Conservation (phyloP, 192 early-diverging fungal species). For the Obelidium mucronatum region DNA sequence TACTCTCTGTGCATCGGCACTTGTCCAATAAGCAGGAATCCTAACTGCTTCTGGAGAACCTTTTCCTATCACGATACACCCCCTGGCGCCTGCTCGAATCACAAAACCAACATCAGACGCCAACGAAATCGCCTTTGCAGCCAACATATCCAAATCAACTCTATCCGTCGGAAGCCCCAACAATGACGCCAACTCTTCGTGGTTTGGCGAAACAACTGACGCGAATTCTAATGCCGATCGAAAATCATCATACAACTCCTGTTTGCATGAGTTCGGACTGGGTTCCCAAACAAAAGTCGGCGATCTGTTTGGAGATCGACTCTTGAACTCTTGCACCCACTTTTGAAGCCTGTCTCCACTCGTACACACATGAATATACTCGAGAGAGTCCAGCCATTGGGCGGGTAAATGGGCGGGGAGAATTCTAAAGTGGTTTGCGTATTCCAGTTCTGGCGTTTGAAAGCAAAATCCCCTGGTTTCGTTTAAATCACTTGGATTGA, state of each 20-base stretch:
- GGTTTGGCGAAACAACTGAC: slow-evolving; percentile 32
- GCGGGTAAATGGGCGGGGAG: slow-evolving; percentile 13
- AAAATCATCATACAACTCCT: background rate
- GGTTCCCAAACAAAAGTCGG: slow-evolving; percentile 32
- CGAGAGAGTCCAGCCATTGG: slow-evolving; percentile 11
- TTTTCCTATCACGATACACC: slow-evolving; percentile 5
- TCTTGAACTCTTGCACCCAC: slow-evolving; percentile 18
- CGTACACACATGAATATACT: slow-evolving; percentile 29
- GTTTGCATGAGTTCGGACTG: slow-evolving; percentile 31
- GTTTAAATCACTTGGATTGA: background rate
- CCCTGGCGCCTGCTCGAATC: slow-evolving; percentile 5
- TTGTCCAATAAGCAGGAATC: slow-evolving; percentile 31
- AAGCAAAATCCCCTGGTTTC: slow-evolving; percentile 13
- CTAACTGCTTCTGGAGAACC: background rate
- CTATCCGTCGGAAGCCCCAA: background rate
- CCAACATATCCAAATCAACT: background rate
- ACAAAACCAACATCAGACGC: background rate
- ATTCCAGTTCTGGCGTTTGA: slow-evolving; percentile 29
- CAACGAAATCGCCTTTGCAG: background rate
- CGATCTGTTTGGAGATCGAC: background rate
- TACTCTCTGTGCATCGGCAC: background rate
- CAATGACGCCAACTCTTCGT: slow-evolving; percentile 24
- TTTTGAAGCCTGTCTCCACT: background rate
- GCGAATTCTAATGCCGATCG: background rate
- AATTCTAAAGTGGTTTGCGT: slow-evolving; percentile 32